Evolutionary conservation across 139 green algal genomes (phyloP).

Genomic region (Haematococcus lacustris): DNA sequence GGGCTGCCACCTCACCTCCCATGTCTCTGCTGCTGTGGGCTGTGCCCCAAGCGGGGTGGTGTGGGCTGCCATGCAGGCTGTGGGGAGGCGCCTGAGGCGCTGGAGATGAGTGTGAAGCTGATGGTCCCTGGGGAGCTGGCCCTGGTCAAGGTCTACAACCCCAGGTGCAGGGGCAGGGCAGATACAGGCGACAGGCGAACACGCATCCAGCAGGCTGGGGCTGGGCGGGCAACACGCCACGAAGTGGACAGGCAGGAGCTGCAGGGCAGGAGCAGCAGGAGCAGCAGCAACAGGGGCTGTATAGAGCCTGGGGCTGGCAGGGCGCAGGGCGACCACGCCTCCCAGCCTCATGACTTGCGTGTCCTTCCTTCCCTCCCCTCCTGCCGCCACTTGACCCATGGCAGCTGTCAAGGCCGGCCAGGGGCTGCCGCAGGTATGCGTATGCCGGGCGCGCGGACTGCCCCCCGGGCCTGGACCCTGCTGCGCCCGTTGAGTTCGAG

Average conservation of each 20-base stretch:
- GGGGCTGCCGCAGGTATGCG: slow-evolving; percentile 14
- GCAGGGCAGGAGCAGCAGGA: too few relatives aligned
- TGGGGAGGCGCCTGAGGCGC: slow-evolving; percentile 46
- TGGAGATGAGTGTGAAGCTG: slow-evolving; percentile 66
- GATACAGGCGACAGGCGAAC: neutral
- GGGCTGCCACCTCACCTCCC: too few relatives aligned
- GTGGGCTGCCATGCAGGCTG: too few relatives aligned
- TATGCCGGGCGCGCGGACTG: slow-evolving; percentile 23
- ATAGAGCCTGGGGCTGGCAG: too few relatives aligned
- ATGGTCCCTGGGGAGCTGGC: slow-evolving; percentile 68
- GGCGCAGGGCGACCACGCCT: neutral
- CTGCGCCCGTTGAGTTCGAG: slow-evolving; percentile 52
- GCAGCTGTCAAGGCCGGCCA: neutral
- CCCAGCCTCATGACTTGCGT: too few relatives aligned
- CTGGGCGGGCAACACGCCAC: neutral
- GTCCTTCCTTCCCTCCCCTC: too few relatives aligned
- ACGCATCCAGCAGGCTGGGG: neutral
- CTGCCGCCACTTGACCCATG: too few relatives aligned
- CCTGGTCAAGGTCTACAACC: slow-evolving; percentile 5
- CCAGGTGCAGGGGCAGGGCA: slow-evolving; percentile 2
- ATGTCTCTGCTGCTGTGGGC: too few relatives aligned
- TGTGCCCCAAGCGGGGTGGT: too few relatives aligned
- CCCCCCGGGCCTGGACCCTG: slow-evolving; percentile 11
- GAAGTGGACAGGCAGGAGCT: too few relatives aligned
- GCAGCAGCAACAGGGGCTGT: neutral